Evolutionary conservation across 345 rosid species (phyloP).

Genomic region (Leavenworthia alabamica): DNA sequence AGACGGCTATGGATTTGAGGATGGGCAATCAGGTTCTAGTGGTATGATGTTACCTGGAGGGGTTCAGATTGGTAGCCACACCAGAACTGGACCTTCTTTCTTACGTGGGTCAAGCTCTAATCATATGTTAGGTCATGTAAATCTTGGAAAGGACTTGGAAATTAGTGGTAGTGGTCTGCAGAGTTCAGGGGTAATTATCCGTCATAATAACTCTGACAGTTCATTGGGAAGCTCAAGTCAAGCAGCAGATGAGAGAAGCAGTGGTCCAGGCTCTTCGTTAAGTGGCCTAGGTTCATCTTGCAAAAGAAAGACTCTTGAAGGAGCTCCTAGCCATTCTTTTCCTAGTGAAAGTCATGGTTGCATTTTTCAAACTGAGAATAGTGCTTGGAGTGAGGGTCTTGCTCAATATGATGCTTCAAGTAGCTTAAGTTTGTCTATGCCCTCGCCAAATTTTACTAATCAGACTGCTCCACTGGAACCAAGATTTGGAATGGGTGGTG

Average conservation of each 20-base stretch:
- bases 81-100: conserved; percentile 38
- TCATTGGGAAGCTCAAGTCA: conserved; percentile 57
- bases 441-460: conserved; percentile 27
- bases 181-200: conserved; percentile 29
- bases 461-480: conserved; percentile 41
- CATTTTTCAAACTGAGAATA: conserved; percentile 46
- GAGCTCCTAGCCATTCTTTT: conserved; percentile 62
- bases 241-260: conserved; percentile 43
- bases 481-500: conserved; percentile 46
- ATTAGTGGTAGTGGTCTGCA: conserved; percentile 31
- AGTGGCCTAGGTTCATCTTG: conserved; percentile 67
- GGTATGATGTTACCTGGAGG: conserved; percentile 11
- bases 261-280: conserved; percentile 51
- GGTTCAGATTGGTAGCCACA: conserved; percentile 30
- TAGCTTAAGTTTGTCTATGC: conserved; percentile 55
- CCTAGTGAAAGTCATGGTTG: conserved; percentile 53
- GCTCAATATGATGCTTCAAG: conserved; percentile 44
- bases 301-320: conserved; percentile 88
- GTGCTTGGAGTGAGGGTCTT: conserved; percentile 39
- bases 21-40: conserved; percentile 15
- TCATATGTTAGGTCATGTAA: conserved; percentile 29
- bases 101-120: conserved; percentile 47
- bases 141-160: conserved; percentile 36
- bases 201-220: conserved; percentile 28
- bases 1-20: conserved; percentile 18